Evolutionary conservation across 75 land plant genomes (phyloP).

Genomic region (Sequoiadendron giganteum): DNA sequence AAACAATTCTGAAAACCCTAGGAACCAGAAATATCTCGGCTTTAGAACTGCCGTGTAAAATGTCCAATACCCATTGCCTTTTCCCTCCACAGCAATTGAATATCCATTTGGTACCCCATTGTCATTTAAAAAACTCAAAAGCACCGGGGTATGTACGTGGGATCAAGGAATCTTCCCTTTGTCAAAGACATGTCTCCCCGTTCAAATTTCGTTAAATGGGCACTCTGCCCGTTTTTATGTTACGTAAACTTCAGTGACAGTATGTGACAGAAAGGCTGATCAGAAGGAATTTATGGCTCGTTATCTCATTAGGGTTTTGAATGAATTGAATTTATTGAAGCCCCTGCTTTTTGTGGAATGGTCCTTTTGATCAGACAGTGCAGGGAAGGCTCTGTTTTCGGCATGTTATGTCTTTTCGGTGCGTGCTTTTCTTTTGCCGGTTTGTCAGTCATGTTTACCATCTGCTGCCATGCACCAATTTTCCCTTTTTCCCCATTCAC

Average conservation of each 20-base stretch:
- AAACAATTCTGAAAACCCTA: not conserved
- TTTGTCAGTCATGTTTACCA: conserved; percentile 5
- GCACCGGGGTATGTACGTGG: not conserved
- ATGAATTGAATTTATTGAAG: not conserved
- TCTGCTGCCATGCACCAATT: conserved; percentile 8
- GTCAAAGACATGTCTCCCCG: not conserved
- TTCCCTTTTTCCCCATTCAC: not conserved
- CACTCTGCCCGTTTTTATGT: not conserved
- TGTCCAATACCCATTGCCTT: not conserved
- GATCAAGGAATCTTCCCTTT: conserved; percentile 9
- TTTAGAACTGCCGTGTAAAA: not conserved
- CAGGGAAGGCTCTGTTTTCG: conserved; percentile 15
- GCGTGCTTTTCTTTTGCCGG: conserved; percentile 14
- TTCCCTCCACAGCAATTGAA: not conserved
- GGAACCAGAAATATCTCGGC: not conserved
- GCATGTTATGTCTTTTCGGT: conserved; percentile 15
- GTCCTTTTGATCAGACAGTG: not conserved
- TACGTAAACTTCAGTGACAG: conserved; percentile 1
- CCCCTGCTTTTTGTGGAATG: conserved; percentile 12
- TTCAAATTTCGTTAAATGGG: conserved; percentile 4
- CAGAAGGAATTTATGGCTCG: not conserved
- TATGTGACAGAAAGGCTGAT: not conserved
- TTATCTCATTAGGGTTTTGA: conserved; percentile 1
- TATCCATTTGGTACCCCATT: not conserved
- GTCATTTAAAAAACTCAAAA: not conserved